These are phyloP conservation scores for Penicillium brasilianum DNA, from an alignment of 2,329 filamentous ascomycete genomes.

Conservation along the genomic window DNA sequence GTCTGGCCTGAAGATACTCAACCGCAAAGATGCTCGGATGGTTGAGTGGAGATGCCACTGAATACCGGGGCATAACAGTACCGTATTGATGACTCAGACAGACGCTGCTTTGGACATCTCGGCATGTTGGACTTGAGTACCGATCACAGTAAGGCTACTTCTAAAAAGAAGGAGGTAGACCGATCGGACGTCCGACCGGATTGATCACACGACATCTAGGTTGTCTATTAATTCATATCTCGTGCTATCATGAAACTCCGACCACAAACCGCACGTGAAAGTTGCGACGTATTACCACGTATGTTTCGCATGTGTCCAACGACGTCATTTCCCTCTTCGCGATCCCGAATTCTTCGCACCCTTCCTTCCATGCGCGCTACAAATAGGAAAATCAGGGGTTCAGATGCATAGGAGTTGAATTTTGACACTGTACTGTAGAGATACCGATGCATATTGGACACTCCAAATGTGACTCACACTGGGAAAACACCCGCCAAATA, in stretches of 20 bases:
- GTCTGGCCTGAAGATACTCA: not conserved
- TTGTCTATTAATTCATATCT: not conserved
- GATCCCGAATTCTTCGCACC: slow-evolving; percentile 16
- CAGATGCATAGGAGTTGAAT: not conserved
- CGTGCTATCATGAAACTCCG: not conserved
- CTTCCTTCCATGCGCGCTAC: not conserved
- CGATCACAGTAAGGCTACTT: not conserved
- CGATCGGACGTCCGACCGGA: not conserved
- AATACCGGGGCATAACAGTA: slow-evolving; percentile 36
- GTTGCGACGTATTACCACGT: slow-evolving; percentile 27
- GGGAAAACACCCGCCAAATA: not conserved
- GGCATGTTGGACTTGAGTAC: not conserved
- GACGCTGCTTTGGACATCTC: not conserved
- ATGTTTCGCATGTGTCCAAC: slow-evolving; percentile 24
- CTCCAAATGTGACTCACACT: not conserved
- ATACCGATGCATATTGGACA: slow-evolving; percentile 14
- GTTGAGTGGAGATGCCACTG: slow-evolving; percentile 24
- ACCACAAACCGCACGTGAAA: slow-evolving; percentile 30
- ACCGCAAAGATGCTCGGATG: not conserved
- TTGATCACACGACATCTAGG: not conserved
- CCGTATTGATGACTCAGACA: slow-evolving; percentile 29
- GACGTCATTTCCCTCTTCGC: slow-evolving; percentile 26
- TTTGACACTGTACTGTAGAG: slow-evolving; percentile 1
- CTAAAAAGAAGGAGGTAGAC: not conserved
- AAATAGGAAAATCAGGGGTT: not conserved